Conservation (phyloP, 2,329 filamentous ascomycete species). For the Amesomyces nigricolor region DNA sequence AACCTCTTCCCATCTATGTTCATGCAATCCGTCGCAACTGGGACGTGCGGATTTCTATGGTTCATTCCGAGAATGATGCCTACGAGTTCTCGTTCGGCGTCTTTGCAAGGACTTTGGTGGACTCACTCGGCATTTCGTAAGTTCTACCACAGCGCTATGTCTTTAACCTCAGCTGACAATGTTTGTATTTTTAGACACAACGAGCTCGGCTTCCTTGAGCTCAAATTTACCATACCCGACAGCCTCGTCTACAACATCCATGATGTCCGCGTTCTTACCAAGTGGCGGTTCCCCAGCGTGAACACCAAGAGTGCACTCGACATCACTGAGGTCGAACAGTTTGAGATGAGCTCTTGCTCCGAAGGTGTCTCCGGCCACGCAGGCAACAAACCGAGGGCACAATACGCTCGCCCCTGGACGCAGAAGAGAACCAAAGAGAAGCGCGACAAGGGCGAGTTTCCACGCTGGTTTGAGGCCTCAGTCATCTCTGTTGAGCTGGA, state of each 20-base stretch:
- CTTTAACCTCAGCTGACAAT: neutral
- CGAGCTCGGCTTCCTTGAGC: neutral
- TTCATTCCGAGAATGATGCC: slow-evolving; percentile 19
- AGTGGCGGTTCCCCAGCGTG: slow-evolving; percentile 19
- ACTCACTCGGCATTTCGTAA: slow-evolving; percentile 25
- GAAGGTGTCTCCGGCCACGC: neutral
- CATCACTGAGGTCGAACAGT: slow-evolving; percentile 22
- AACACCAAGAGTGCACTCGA: slow-evolving; percentile 17
- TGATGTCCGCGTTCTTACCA: slow-evolving; percentile 19
- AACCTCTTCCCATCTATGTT: slow-evolving; percentile 14
- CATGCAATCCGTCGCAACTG: slow-evolving; percentile 31
- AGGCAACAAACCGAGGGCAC: neutral
- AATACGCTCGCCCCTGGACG: slow-evolving; percentile 4
- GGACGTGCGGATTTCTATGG: slow-evolving; percentile 29
- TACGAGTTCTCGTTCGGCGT: slow-evolving; percentile 21
- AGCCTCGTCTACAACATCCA: neutral
- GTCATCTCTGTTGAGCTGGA: slow-evolving; percentile 27
- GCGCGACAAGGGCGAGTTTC: slow-evolving; percentile 19
- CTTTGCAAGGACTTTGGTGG: slow-evolving; percentile 27
- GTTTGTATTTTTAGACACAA: neutral
- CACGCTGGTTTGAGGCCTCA: slow-evolving; percentile 30
- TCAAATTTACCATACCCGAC: slow-evolving; percentile 10
- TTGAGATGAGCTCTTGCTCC: slow-evolving; percentile 7
- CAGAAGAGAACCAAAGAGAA: slow-evolving; percentile 4
- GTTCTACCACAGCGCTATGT: neutral